Conservation (phyloP, 2,329 filamentous ascomycete genomes). For the Fusarium lyarnte region DNA sequence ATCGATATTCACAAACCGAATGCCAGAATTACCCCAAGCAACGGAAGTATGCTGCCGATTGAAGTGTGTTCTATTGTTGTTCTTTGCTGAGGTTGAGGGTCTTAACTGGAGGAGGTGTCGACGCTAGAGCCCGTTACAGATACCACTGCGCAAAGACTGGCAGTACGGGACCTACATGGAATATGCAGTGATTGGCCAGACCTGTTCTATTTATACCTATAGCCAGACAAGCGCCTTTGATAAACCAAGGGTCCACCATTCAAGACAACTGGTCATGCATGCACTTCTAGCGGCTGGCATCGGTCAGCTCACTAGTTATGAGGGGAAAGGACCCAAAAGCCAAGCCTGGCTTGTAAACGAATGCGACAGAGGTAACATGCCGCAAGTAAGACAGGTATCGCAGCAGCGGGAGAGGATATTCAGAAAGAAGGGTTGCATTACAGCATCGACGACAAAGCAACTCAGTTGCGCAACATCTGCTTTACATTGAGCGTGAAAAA, state of each 20-base stretch:
- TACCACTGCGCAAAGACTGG: slow-evolving; percentile 2
- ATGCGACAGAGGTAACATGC: slow-evolving; percentile 11
- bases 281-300: slow-evolving; percentile 6
- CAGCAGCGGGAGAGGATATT: slow-evolving; percentile 1
- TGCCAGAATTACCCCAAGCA: not conserved
- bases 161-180: not conserved
- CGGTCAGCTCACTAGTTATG: not conserved
- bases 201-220: not conserved
- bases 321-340: not conserved
- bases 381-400: slow-evolving; percentile 2
- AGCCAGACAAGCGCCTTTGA: not conserved
- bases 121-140: not conserved
- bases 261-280: not conserved
- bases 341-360: slow-evolving; percentile 6
- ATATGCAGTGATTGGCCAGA: not conserved
- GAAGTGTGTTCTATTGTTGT: not conserved
- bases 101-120: not conserved
- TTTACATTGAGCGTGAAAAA: slow-evolving; percentile 4
- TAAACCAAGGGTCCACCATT: not conserved
- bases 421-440: slow-evolving; percentile 28
- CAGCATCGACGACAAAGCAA: slow-evolving; percentile 7
- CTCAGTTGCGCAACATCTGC: not conserved
- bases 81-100: not conserved
- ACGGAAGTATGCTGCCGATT: not conserved
- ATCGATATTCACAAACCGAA: not conserved